Evolutionary conservation across 2,329 filamentous ascomycete genomes (phyloP).

Genomic region (Exophiala dermatitidis): DNA sequence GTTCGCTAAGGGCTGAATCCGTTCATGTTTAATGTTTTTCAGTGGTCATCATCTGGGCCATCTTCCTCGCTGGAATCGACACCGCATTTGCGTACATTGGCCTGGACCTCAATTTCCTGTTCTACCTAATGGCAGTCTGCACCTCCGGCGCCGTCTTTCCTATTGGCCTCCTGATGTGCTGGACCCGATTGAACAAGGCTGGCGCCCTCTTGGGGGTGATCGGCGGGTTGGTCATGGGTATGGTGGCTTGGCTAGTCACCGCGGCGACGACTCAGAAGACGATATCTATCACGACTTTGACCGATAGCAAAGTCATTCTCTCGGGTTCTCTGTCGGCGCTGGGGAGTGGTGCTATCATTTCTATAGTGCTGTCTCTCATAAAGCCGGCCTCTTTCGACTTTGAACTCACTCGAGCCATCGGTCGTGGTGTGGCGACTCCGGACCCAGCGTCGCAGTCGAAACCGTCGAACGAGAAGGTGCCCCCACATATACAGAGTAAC

Average conservation of each 20-base stretch:
- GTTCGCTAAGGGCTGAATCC: background rate
- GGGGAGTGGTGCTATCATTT: constrained; percentile 8
- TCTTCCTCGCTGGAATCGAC: constrained; percentile 11
- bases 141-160: constrained; percentile 10
- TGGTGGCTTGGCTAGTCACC: constrained; percentile 9
- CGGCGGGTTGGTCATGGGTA: constrained; percentile 6
- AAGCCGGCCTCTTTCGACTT: constrained; percentile 11
- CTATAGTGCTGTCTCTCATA: constrained; percentile 8
- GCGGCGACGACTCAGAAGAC: constrained; percentile 2
- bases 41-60: constrained; percentile 7
- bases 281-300: constrained; percentile 2
- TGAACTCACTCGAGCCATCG: constrained; percentile 12
- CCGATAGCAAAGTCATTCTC: constrained; percentile 9
- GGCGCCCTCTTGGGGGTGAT: constrained; percentile 6
- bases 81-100: constrained; percentile 8
- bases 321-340: constrained; percentile 7
- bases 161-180: constrained; percentile 11
- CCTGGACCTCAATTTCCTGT: constrained; percentile 9
- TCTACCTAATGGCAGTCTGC: constrained; percentile 11
- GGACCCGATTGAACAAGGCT: constrained; percentile 8
- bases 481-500: background rate
- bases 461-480: background rate
- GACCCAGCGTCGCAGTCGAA: background rate
- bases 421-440: background rate
- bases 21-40: background rate